Evolutionary conservation across 2,329 filamentous ascomycete genomes (phyloP).

Genomic region (Penicillium sp.): DNA sequence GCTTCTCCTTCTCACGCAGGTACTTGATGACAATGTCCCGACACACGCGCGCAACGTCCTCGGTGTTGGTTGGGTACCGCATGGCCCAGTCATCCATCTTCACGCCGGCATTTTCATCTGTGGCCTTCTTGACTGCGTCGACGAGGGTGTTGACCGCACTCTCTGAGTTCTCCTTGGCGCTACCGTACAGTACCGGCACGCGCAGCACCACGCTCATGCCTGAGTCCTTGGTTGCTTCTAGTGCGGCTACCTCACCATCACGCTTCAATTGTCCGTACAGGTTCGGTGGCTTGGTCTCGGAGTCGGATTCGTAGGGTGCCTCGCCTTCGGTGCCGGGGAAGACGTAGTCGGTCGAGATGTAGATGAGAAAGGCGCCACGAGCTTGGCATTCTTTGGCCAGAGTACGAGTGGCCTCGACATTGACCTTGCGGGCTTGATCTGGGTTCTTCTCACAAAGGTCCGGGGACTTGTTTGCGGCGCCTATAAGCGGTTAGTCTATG

Average conservation of each 20-base stretch:
- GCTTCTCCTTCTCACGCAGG: constrained; percentile 49
- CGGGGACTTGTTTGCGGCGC: constrained; percentile 82
- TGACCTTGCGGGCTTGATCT: constrained; percentile 68
- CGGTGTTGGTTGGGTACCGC: constrained; percentile 83
- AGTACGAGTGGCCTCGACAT: constrained; percentile 66
- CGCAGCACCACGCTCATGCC: constrained; percentile 68
- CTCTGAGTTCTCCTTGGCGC: constrained; percentile 67
- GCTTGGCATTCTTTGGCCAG: constrained; percentile 66
- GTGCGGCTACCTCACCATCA: constrained; percentile 67
- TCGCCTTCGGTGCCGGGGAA: constrained; percentile 77
- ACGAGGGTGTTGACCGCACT: constrained; percentile 81
- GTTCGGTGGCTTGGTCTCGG: constrained; percentile 68
- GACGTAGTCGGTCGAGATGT: constrained; percentile 71
- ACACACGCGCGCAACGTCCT: constrained; percentile 78
- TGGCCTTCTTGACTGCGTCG: constrained; percentile 70
- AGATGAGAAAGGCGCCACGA: constrained; percentile 54
- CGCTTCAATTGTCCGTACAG: constrained; percentile 73
- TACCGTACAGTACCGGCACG: constrained; percentile 80
- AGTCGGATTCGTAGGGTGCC: constrained; percentile 71
- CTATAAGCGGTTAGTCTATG: constrained; percentile 42
- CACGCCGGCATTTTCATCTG: constrained; percentile 59
- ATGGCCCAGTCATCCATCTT: constrained; percentile 85
- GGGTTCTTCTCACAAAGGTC: constrained; percentile 82
- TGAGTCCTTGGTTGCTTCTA: constrained; percentile 56
- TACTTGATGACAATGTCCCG: constrained; percentile 72